A percentile compares a stretch with the other conserved stretches of the same genome.
phyloP scores from a whole-genome alignment of 2,329 filamentous ascomycete genomes.

The Trichoderma aggressivum region DNA sequence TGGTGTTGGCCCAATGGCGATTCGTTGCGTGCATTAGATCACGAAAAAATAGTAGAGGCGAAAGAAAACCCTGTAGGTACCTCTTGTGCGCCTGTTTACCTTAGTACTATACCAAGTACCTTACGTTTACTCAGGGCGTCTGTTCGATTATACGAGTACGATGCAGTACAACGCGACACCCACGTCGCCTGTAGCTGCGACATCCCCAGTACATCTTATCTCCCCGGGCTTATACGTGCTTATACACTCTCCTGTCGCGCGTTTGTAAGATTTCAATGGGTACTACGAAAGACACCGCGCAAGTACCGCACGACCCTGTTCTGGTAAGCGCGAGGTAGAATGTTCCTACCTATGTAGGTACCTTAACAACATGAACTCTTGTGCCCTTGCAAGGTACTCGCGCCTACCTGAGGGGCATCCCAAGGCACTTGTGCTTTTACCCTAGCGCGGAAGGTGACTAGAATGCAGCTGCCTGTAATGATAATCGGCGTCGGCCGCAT shows the following conservation, averaged over 20 bases:
- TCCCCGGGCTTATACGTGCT: neutral
- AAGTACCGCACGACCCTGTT: neutral
- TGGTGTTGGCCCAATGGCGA: neutral
- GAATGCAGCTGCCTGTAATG: constrained; percentile 10
- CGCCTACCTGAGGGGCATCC: neutral
- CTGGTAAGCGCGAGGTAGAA: neutral
- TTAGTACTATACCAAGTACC: no score
- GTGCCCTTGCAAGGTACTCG: neutral
- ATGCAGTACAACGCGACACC: neutral
- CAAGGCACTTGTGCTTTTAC: neutral
- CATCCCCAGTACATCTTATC: neutral
- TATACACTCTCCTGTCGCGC: neutral
- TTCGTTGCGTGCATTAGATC: neutral
- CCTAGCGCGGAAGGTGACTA: constrained; percentile 9
- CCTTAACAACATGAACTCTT: no score
- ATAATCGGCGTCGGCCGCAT: neutral
- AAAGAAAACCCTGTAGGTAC: neutral
- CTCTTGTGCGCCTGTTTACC: neutral
- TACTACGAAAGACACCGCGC: neutral
- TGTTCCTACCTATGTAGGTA: neutral
- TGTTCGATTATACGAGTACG: neutral
- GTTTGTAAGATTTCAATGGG: neutral
- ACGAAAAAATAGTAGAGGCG: neutral
- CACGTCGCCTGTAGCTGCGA: neutral
- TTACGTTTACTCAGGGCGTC: neutral